phyloP scores from a whole-genome alignment of 192 early-diverging fungal genomes.

The Irineochytrium annulatum region DNA sequence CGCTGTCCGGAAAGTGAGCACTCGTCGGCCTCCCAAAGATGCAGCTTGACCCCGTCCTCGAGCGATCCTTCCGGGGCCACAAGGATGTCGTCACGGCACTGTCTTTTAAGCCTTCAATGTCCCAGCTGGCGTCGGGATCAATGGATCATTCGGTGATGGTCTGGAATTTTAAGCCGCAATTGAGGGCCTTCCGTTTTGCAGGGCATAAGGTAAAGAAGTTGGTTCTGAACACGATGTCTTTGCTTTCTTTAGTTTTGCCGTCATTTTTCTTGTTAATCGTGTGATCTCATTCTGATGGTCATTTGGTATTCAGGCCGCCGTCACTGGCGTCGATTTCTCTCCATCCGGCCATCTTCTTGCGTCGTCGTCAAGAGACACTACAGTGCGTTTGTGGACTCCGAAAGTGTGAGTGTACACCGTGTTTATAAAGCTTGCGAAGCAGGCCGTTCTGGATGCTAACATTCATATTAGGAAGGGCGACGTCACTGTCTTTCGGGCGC shows the following conservation, averaged over 20 bases:
- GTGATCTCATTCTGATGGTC: too few relatives aligned
- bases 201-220: slow-evolving; percentile 47
- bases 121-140: slow-evolving; percentile 51
- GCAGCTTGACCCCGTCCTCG: slow-evolving; percentile 43
- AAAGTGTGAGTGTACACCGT: slow-evolving; percentile 39
- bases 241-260: too few relatives aligned
- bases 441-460: background rate
- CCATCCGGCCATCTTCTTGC: slow-evolving; percentile 49
- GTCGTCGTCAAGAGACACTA: slow-evolving; percentile 48
- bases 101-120: slow-evolving; percentile 54
- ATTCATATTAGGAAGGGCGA: slow-evolving; percentile 49
- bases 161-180: slow-evolving; percentile 61
- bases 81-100: slow-evolving; percentile 51
- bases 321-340: slow-evolving; percentile 54
- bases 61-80: slow-evolving; percentile 58
- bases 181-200: slow-evolving; percentile 54
- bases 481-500: slow-evolving; percentile 56
- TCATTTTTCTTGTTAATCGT: background rate
- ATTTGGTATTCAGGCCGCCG: slow-evolving; percentile 42
- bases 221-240: background rate
- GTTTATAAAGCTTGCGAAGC: background rate
- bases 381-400: slow-evolving; percentile 59
- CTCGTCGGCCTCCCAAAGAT: too few relatives aligned
- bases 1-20: too few relatives aligned
- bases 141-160: slow-evolving; percentile 60